phyloP scores from a whole-genome alignment of 1,284 basidiomycete genomes.

The Sanghuangporus weigelae region DNA sequence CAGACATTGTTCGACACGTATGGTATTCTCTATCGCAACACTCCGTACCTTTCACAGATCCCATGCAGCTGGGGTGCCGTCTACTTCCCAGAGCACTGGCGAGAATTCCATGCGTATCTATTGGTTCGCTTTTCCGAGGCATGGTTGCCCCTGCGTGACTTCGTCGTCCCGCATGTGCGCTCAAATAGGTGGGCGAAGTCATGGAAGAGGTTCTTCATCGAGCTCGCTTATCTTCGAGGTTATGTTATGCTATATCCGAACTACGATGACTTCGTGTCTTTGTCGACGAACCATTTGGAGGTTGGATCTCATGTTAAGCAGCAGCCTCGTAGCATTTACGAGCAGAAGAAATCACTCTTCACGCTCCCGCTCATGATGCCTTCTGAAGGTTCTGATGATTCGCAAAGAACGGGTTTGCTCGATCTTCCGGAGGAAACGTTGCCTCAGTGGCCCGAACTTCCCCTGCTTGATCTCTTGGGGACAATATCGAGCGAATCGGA shows the following conservation, averaged over 20 bases:
- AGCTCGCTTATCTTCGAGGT: constrained; percentile 71
- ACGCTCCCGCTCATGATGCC: constrained; percentile 61
- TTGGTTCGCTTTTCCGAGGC: constrained; percentile 53
- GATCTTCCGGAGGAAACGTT: constrained; percentile 51
- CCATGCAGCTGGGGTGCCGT: constrained; percentile 89
- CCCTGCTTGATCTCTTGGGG: constrained; percentile 68
- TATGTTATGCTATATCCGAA: constrained; percentile 87
- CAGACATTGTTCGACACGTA: constrained; percentile 46
- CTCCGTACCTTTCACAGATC: constrained; percentile 76
- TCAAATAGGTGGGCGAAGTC: constrained; percentile 76
- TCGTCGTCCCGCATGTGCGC: constrained; percentile 65
- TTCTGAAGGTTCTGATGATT: constrained; percentile 16
- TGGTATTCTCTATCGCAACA: constrained; percentile 38
- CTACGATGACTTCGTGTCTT: constrained; percentile 58
- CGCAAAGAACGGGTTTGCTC: constrained; percentile 36
- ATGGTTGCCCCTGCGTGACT: constrained; percentile 35
- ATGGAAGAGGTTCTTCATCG: constrained; percentile 87
- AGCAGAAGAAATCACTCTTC: constrained; percentile 59
- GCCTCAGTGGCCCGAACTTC: constrained; percentile 50
- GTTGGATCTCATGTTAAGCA: constrained; percentile 71
- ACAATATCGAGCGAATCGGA: constrained; percentile 40
- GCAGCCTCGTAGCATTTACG: constrained; percentile 41
- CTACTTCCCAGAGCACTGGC: constrained; percentile 83
- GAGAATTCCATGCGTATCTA: constrained; percentile 76
- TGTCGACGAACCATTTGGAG: constrained; percentile 84